A percentile compares a stretch with the other conserved stretches of the same genome.
These are phyloP conservation scores for Pyrrhoderma noxium DNA, from an alignment of 1,284 basidiomycete genomes.

Conservation along the genomic window DNA sequence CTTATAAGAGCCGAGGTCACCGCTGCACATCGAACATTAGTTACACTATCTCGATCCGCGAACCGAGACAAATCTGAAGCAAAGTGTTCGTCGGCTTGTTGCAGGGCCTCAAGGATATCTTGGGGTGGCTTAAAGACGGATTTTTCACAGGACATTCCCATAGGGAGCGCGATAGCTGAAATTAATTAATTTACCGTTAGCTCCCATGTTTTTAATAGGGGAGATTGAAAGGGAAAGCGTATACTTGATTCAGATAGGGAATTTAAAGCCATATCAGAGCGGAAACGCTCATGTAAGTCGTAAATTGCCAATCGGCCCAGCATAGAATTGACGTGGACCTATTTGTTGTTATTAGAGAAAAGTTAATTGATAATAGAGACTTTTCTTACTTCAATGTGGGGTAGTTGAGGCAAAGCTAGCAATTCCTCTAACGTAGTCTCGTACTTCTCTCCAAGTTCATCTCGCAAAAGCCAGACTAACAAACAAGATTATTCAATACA, in stretches of 20 bases:
- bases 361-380: not conserved
- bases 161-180: slow-evolving; percentile 76
- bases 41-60: slow-evolving; percentile 51
- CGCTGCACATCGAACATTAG: slow-evolving; percentile 66
- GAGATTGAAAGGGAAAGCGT: no score
- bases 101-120: slow-evolving; percentile 56
- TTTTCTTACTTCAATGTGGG: slow-evolving; percentile 46
- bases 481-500: slow-evolving; percentile 14
- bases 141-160: slow-evolving; percentile 59
- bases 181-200: slow-evolving; percentile 9
- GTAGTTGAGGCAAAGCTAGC: slow-evolving; percentile 48
- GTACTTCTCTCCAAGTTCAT: slow-evolving; percentile 50
- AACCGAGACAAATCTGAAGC: slow-evolving; percentile 57
- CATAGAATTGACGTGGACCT: slow-evolving; percentile 69
- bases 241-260: slow-evolving; percentile 81
- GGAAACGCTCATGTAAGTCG: slow-evolving; percentile 69
- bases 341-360: not conserved
- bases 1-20: slow-evolving; percentile 64
- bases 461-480: slow-evolving; percentile 68
- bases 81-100: slow-evolving; percentile 63
- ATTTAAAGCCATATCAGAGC: slow-evolving; percentile 78
- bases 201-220: not conserved
- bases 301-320: slow-evolving; percentile 70
- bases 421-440: slow-evolving; percentile 52
- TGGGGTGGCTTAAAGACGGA: slow-evolving; percentile 37